Base-by-base conservation (phyloP, 768 basidiomycete genomes). In the Boletus barrowsii region DNA sequence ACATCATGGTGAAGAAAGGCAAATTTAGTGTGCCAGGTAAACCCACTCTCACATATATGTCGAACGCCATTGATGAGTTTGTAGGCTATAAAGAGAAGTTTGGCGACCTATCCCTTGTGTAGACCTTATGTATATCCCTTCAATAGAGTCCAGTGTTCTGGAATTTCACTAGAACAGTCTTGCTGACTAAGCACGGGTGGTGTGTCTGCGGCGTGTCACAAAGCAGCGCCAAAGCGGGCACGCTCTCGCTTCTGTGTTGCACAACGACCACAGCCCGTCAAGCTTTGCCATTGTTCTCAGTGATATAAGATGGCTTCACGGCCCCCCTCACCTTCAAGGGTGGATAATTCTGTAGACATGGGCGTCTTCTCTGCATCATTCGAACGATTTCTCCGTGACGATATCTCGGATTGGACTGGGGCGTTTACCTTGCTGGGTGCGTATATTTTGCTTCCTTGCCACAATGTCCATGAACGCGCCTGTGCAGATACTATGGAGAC, bases 11-110 rank as follows among this genome's bases (percentile, higher is more conserved):
- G 59, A 86, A 88, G 83, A 94, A 98, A 78, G 95, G 95, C 74
- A 97, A 98, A 79, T 97, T 93, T 88, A 93, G 88, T 66, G 95
- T 98, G 54, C 96, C 96, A 66, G 95, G 94, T 87, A 69, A 50
- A 79, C 17, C 15, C 15, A 18, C 15, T 15, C 15, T 18, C 4
- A 2, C 15, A 15, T 29, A 1, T 39, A 17, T 22, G 22, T 17
- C 17, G 30, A 44, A 33, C 26, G 17, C 35, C 10, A n/a, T 58
- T 54, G 32, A 61, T 37, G 39, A 51, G 42, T 45, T 24, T 53
- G 43, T 45, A 89, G 87, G 89, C 36, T 91, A 91, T 84, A 87
- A 90, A 80, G 93, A 96, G 83, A 95, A 95, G 79, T 96, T 94
- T 72, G 93, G 93, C 68, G 92, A 96, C 72, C 84, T 95, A 73